Conservation (phyloP, 768 basidiomycete genomes). For the Phlegmacium glaucopus region DNA sequence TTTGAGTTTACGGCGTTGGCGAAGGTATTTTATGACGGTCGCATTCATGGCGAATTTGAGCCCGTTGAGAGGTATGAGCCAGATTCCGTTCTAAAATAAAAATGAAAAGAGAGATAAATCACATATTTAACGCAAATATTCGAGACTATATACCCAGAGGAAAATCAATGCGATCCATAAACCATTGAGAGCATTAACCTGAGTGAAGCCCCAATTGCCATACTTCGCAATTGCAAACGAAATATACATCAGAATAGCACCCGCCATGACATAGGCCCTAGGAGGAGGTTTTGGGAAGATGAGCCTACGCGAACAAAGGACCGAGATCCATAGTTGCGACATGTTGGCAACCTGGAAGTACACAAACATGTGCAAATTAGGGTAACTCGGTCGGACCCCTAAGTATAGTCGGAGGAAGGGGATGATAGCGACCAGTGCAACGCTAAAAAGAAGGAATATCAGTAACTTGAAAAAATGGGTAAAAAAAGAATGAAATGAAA, state of each 20-base stretch:
- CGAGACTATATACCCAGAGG: slow-evolving; percentile 80
- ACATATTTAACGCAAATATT: not conserved
- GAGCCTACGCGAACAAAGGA: slow-evolving; percentile 91
- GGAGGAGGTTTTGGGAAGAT: slow-evolving; percentile 98
- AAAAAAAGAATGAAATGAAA: slow-evolving; percentile 9
- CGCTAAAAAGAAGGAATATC: slow-evolving; percentile 32
- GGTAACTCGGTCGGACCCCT: slow-evolving; percentile 60
- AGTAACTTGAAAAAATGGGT: not conserved
- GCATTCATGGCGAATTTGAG: slow-evolving; percentile 98
- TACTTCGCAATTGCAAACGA: slow-evolving; percentile 95
- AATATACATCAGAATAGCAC: slow-evolving; percentile 88
- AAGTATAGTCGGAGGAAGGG: too few species aligned
- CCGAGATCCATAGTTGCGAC: slow-evolving; percentile 96
- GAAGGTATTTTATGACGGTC: slow-evolving; percentile 83
- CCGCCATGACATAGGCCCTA: slow-evolving; percentile 80
- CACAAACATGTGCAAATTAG: slow-evolving; percentile 82
- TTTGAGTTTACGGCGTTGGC: slow-evolving; percentile 61
- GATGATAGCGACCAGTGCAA: slow-evolving; percentile 81
- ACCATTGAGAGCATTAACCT: too few species aligned
- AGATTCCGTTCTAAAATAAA: slow-evolving; percentile 73
- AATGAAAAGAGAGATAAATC: slow-evolving; percentile 5
- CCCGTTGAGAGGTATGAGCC: slow-evolving; percentile 94
- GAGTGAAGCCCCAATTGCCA: slow-evolving; percentile 94
- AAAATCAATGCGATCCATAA: slow-evolving; percentile 98
- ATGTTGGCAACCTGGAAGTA: slow-evolving; percentile 99